phyloP scores from a whole-genome alignment of 148 eudicot species.

The Chenopodium suecicum region DNA sequence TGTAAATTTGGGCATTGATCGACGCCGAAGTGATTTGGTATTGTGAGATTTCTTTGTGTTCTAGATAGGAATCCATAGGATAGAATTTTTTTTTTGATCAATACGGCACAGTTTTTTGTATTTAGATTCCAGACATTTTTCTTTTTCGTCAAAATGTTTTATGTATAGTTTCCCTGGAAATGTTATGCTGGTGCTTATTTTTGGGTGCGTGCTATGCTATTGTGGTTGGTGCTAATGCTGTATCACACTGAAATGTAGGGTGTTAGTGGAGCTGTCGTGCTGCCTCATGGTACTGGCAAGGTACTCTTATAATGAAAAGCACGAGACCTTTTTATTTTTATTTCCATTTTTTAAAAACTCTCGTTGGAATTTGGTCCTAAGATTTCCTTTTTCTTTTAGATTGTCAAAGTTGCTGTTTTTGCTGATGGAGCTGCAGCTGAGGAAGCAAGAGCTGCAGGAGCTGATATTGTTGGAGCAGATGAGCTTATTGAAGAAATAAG shows the following conservation, averaged over 20 bases:
- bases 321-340: neutral
- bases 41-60: slow-evolving; percentile 14
- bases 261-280: slow-evolving; percentile 66
- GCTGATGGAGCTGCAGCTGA: slow-evolving; percentile 97
- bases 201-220: neutral
- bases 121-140: neutral
- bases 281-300: slow-evolving; percentile 96
- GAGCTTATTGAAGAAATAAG: slow-evolving; percentile 73
- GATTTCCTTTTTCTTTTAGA: slow-evolving; percentile 29
- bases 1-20: slow-evolving; percentile 76
- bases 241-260: slow-evolving; percentile 55
- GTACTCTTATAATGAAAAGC: slow-evolving; percentile 32
- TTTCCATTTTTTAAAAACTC: neutral
- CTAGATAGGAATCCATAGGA: slow-evolving; percentile 1
- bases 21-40: slow-evolving; percentile 94
- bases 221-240: slow-evolving; percentile 21
- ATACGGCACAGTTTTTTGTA: neutral
- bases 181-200: neutral
- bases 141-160: neutral
- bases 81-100: neutral
- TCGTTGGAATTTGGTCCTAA: neutral
- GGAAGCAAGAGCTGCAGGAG: slow-evolving; percentile 95
- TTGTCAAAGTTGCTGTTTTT: slow-evolving; percentile 84
- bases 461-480: slow-evolving; percentile 85
- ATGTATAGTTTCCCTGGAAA: neutral